Evolutionary conservation across 768 basidiomycete genomes (phyloP).

Genomic region (Hygrocybe punicea): DNA sequence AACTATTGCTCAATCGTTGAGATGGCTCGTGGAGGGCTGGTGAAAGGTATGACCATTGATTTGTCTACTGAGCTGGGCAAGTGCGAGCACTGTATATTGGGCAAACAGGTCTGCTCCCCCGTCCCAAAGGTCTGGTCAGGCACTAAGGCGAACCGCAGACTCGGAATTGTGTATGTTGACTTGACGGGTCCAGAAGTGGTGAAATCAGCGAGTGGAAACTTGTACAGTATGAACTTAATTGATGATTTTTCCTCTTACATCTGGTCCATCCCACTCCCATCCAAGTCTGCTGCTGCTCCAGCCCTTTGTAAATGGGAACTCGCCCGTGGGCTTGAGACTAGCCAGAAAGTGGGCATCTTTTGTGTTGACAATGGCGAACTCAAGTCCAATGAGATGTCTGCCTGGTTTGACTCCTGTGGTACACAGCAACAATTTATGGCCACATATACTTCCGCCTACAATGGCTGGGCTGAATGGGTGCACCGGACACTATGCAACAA

Average conservation of each 20-base stretch:
- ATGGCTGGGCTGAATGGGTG: slow-evolving; percentile 35
- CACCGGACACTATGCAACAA: slow-evolving; percentile 35
- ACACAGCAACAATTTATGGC: slow-evolving; percentile 22
- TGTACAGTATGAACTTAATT: slow-evolving; percentile 35
- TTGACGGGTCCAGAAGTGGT: slow-evolving; percentile 14
- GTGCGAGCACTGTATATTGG: slow-evolving; percentile 16
- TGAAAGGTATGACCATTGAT: slow-evolving; percentile 17
- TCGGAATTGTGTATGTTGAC: slow-evolving; percentile 13
- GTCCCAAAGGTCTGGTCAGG: slow-evolving; percentile 11
- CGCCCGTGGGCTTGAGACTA: slow-evolving; percentile 19
- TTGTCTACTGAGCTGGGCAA: slow-evolving; percentile 8
- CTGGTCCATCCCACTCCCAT: slow-evolving; percentile 34
- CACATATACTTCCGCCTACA: slow-evolving; percentile 38
- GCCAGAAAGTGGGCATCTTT: slow-evolving; percentile 12
- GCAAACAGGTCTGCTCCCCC: slow-evolving; percentile 14
- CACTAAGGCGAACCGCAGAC: background rate
- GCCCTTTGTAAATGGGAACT: slow-evolving; percentile 30
- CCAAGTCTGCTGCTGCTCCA: slow-evolving; percentile 24
- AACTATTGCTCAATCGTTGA: slow-evolving; percentile 9
- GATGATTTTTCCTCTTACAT: slow-evolving; percentile 30
- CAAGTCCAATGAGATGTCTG: slow-evolving; percentile 17
- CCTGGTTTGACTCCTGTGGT: slow-evolving; percentile 10
- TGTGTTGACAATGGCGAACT: slow-evolving; percentile 24
- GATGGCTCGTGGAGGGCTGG: slow-evolving; percentile 4
- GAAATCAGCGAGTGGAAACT: slow-evolving; percentile 15